Percentiles rank a stretch among this genome's conserved stretches.
Conservation (phyloP, 2,329 filamentous ascomycete genomes). For the Cylindrodendrum hubeiense region DNA sequence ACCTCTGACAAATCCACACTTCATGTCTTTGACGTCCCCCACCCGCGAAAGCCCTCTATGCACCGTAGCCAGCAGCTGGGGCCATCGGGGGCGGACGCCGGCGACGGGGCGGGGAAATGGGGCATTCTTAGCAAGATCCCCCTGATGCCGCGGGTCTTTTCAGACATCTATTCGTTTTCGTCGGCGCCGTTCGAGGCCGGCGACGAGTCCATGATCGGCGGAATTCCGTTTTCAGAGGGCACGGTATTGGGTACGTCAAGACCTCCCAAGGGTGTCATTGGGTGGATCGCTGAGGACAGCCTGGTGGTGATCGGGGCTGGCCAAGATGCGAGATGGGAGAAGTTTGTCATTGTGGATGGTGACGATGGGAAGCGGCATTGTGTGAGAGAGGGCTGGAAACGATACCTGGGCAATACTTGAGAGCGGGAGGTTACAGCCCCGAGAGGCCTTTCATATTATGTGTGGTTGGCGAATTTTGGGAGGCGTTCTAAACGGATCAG, state of each 20-base stretch:
- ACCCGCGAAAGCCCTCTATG: constrained; percentile 57
- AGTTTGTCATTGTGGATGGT: constrained; percentile 78
- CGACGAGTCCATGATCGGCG: constrained; percentile 71
- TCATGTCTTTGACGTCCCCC: constrained; percentile 90
- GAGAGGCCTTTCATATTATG: constrained; percentile 25
- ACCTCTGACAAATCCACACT: constrained; percentile 97
- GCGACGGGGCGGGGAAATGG: constrained; percentile 79
- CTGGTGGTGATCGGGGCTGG: constrained; percentile 85
- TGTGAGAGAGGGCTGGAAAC: constrained; percentile 83
- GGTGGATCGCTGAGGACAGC: constrained; percentile 82
- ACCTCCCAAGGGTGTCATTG: constrained; percentile 85
- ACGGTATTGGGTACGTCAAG: constrained; percentile 64
- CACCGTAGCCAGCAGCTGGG: constrained; percentile 48
- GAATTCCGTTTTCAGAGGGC: constrained; percentile 57
- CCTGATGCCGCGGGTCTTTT: constrained; percentile 87
- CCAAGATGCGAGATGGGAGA: constrained; percentile 87
- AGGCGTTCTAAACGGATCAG: constrained; percentile 40
- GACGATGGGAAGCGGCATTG: constrained; percentile 76
- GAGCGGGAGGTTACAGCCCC: background rate
- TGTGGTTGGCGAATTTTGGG: constrained; percentile 30
- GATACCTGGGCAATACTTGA: constrained; percentile 70
- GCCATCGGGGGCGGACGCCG: constrained; percentile 51
- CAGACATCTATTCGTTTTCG: constrained; percentile 88
- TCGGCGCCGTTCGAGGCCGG: constrained; percentile 86
- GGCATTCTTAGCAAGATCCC: constrained; percentile 87